Conservation (phyloP, 371 early-diverging fungal species). For the Smittium culicis region DNA sequence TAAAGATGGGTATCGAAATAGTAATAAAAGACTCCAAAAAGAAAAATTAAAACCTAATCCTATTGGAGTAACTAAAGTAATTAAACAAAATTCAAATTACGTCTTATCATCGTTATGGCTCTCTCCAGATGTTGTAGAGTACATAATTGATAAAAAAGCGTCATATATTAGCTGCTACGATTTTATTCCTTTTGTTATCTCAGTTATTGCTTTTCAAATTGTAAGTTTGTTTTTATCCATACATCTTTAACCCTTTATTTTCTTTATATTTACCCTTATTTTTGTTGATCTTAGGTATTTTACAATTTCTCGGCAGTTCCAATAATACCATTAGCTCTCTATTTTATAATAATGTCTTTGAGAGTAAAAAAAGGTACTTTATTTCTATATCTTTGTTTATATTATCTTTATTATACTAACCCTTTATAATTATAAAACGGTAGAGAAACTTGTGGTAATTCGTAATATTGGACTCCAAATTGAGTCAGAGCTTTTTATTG, state of each 20-base stretch:
- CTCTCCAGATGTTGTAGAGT: slow-evolving; percentile 28
- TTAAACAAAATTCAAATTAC: background rate
- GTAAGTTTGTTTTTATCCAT: slow-evolving; percentile 19
- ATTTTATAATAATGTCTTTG: slow-evolving; percentile 15
- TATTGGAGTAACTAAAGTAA: background rate
- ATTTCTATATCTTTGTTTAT: background rate
- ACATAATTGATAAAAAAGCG: slow-evolving; percentile 17
- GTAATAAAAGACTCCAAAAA: background rate
- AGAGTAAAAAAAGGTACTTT: slow-evolving; percentile 16
- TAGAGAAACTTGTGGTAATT: slow-evolving; percentile 25
- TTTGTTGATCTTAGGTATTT: background rate
- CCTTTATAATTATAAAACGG: background rate
- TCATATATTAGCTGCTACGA: slow-evolving; percentile 17
- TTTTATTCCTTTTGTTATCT: slow-evolving; percentile 21
- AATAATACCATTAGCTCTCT: slow-evolving; percentile 17
- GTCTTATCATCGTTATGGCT: background rate
- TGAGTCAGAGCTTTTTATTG: slow-evolving; percentile 18
- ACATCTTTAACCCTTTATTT: slow-evolving; percentile 4
- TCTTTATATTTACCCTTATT: background rate
- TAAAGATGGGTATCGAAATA: background rate
- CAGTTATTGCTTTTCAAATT: slow-evolving; percentile 23
- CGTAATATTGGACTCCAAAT: slow-evolving; percentile 29
- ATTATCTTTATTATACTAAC: background rate
- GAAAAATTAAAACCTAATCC: background rate
- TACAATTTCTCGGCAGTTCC: slow-evolving; percentile 9